These are phyloP conservation scores for Yamagishiella unicocca DNA, from an alignment of 139 green algal genomes.

Conservation along the genomic window DNA sequence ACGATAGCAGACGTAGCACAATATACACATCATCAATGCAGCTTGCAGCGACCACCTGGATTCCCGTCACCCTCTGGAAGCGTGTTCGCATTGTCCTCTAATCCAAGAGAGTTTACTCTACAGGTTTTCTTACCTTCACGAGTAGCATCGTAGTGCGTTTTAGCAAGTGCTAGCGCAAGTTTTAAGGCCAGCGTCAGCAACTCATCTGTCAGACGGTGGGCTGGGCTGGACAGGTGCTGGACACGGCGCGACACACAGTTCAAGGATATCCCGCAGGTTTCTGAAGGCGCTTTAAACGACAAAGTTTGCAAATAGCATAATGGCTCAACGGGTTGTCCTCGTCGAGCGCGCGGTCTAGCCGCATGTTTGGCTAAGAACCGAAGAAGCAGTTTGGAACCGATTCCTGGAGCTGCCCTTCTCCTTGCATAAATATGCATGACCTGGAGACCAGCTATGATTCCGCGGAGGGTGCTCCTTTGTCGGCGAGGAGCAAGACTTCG, in stretches of 20 bases:
- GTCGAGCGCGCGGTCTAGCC: background rate
- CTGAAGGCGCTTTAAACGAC: background rate
- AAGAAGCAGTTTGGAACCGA: background rate
- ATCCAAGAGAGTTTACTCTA: background rate
- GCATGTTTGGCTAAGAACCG: background rate
- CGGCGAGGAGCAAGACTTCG: background rate
- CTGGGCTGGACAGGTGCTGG: background rate
- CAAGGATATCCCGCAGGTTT: background rate
- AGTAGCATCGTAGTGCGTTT: background rate
- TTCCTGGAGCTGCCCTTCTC: background rate
- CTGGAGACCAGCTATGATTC: background rate
- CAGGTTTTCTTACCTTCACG: background rate
- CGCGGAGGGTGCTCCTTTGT: background rate
- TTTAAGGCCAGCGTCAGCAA: background rate
- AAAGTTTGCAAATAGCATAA: background rate
- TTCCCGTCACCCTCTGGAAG: no score
- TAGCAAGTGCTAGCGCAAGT: background rate
- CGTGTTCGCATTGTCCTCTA: no score
- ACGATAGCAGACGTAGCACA: background rate
- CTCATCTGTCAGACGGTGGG: background rate
- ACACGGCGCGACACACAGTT: no score
- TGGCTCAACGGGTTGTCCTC: background rate
- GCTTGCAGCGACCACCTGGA: no score
- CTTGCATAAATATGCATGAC: background rate
- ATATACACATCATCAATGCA: no score